These are phyloP conservation scores for Osmanthus fragrans DNA, from an alignment of 257 asterid genomes.

Conservation along the genomic window DNA sequence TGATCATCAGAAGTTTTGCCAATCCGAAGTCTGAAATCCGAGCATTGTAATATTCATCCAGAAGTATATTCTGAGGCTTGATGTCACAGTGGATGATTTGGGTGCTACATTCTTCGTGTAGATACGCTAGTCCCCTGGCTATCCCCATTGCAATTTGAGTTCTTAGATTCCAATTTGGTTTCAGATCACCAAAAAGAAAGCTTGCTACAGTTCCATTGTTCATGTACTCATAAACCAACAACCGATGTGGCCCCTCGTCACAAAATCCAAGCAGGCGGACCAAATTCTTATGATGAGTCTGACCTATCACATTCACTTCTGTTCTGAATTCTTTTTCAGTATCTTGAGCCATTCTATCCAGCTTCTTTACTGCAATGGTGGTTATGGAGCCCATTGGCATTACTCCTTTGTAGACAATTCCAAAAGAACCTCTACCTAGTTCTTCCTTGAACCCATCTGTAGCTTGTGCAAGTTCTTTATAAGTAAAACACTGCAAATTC, in stretches of 20 bases:
- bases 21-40: slow-evolving; percentile 44
- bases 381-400: neutral
- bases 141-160: slow-evolving; percentile 32
- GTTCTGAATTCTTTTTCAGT: slow-evolving; percentile 35
- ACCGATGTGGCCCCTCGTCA: slow-evolving; percentile 26
- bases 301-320: slow-evolving; percentile 41
- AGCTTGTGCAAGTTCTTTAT: slow-evolving; percentile 28
- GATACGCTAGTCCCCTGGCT: slow-evolving; percentile 38
- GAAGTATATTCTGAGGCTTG: slow-evolving; percentile 51
- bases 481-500: slow-evolving; percentile 24
- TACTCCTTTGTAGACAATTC: slow-evolving; percentile 32
- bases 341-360: slow-evolving; percentile 23
- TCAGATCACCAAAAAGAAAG: slow-evolving; percentile 24
- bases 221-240: slow-evolving; percentile 44
- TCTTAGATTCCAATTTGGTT: slow-evolving; percentile 34
- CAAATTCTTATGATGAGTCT: slow-evolving; percentile 44
- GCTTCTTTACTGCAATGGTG: slow-evolving; percentile 34
- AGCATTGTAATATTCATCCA: slow-evolving; percentile 30
- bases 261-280: slow-evolving; percentile 39
- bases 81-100: slow-evolving; percentile 43
- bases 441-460: slow-evolving; percentile 34
- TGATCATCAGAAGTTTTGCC: slow-evolving; percentile 36
- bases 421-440: slow-evolving; percentile 37
- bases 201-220: slow-evolving; percentile 34
- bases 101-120: slow-evolving; percentile 38